These are phyloP conservation scores for Sarocladium kiliense DNA, from an alignment of 2,329 filamentous ascomycete species.

Conservation along the genomic window DNA sequence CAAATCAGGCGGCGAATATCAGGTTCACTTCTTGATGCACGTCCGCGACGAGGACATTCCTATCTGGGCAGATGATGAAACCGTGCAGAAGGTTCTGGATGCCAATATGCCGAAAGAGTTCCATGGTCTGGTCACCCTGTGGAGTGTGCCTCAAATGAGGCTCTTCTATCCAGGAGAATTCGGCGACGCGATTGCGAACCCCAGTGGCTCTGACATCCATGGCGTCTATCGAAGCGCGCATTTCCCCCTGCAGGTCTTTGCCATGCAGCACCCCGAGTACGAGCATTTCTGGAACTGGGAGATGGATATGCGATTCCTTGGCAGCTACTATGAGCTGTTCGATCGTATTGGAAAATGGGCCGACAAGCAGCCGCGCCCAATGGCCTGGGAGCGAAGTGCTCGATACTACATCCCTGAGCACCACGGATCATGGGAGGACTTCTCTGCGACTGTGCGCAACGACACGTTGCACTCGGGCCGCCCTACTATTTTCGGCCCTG, in stretches of 20 bases:
- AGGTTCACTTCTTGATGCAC: constrained; percentile 77
- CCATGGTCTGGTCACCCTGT: constrained; percentile 72
- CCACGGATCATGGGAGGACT: constrained; percentile 69
- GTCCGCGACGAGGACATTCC: constrained; percentile 74
- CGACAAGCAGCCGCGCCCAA: constrained; percentile 59
- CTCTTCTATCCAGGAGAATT: constrained; percentile 69
- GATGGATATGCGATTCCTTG: constrained; percentile 61
- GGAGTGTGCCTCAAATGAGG: constrained; percentile 81
- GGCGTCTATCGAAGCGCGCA: constrained; percentile 65
- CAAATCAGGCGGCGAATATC: constrained; percentile 75
- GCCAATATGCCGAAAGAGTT: constrained; percentile 67
- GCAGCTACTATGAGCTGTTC: constrained; percentile 69
- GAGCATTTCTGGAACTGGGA: constrained; percentile 68
- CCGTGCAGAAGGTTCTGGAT: constrained; percentile 66
- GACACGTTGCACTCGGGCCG: constrained; percentile 50
- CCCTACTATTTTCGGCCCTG: constrained; percentile 65
- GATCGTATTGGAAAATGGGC: constrained; percentile 63
- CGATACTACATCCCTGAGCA: constrained; percentile 71
- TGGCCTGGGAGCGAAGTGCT: constrained; percentile 72
- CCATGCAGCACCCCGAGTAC: constrained; percentile 58
- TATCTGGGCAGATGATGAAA: constrained; percentile 75
- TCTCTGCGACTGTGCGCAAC: constrained; percentile 57
- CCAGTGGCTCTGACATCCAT: constrained; percentile 53
- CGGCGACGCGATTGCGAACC: constrained; percentile 60
- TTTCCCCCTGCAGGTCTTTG: constrained; percentile 60